Percentiles rank a stretch among this genome's conserved stretches.
Conservation (phyloP, 805 yeast genomes). For the Tetrapisispora iriomotensis region DNA sequence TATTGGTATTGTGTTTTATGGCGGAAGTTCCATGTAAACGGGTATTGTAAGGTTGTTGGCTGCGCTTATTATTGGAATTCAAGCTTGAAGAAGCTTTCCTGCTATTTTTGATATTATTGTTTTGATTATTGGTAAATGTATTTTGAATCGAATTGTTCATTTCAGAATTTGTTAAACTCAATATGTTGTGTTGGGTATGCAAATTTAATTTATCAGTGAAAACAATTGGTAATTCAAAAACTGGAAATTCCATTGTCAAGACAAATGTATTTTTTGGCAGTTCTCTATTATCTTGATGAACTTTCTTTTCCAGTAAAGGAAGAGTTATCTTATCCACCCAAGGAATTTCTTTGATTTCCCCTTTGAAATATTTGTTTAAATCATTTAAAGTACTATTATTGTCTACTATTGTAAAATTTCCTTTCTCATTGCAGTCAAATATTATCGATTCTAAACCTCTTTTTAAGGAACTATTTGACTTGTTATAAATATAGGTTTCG, state of each 20-base stretch:
- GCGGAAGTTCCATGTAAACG: too few relatives aligned
- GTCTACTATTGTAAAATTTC: slow-evolving; percentile 19
- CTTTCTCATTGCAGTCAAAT: slow-evolving; percentile 29
- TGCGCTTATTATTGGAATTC: not conserved
- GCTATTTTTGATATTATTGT: not conserved
- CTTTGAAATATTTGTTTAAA: slow-evolving; percentile 55
- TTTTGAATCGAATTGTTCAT: slow-evolving; percentile 20
- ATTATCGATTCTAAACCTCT: slow-evolving; percentile 59
- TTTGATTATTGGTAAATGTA: slow-evolving; percentile 12
- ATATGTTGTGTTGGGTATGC: slow-evolving; percentile 24
- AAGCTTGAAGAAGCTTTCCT: not conserved
- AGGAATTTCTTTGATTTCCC: slow-evolving; percentile 47
- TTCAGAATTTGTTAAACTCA: slow-evolving; percentile 37
- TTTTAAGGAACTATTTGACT: slow-evolving; percentile 46
- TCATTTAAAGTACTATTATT: slow-evolving; percentile 37
- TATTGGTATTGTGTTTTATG: not conserved
- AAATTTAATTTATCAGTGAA: slow-evolving; percentile 47
- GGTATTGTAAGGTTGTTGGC: not conserved
- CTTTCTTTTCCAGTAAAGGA: slow-evolving; percentile 34
- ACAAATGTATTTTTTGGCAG: slow-evolving; percentile 24
- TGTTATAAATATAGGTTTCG: slow-evolving; percentile 48
- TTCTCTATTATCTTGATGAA: slow-evolving; percentile 11
- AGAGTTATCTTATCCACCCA: slow-evolving; percentile 72
- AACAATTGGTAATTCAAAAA: slow-evolving; percentile 64
- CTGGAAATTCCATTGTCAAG: slow-evolving; percentile 46